Conservation (phyloP, 768 basidiomycete genomes). For the Cantharellus cinnabarinus region DNA sequence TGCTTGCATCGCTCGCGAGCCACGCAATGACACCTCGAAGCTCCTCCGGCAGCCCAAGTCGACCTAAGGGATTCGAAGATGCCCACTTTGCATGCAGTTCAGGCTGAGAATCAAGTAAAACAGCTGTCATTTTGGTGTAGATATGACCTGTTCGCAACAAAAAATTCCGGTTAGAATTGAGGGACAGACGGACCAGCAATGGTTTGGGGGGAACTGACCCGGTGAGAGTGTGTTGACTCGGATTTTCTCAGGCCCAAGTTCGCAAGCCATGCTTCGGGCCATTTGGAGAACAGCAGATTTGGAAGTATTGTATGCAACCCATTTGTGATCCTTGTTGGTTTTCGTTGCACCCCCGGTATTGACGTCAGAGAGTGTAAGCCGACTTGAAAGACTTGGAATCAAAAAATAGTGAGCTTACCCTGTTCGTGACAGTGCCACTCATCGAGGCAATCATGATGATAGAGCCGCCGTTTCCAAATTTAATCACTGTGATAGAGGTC, state of each 20-base stretch:
- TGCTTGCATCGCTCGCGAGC: constrained; percentile 73
- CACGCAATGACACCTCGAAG: constrained; percentile 77
- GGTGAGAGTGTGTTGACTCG: constrained; percentile 75
- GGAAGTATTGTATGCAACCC: constrained; percentile 80
- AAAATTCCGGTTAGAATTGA: background rate
- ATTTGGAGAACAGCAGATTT: constrained; percentile 81
- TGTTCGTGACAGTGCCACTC: constrained; percentile 63
- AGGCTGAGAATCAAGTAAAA: constrained; percentile 43
- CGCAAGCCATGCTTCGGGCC: constrained; percentile 79
- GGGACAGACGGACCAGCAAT: too few relatives aligned
- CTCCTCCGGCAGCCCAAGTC: constrained; percentile 54
- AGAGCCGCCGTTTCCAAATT: constrained; percentile 26
- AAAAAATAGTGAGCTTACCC: constrained; percentile 52
- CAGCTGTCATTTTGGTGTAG: constrained; percentile 65
- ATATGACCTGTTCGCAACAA: constrained; percentile 26
- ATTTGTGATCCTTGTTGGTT: constrained; percentile 38
- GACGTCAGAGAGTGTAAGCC: constrained; percentile 13
- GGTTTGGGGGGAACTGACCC: constrained; percentile 11
- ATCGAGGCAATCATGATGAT: constrained; percentile 80
- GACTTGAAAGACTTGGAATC: constrained; percentile 19
- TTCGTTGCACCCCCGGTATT: background rate
- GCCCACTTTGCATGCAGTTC: constrained; percentile 49
- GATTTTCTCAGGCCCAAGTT: constrained; percentile 82
- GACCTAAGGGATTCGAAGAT: constrained; percentile 42
- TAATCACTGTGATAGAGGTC: constrained; percentile 18